Evolutionary conservation across 306 rosid species (phyloP), one percentile per base, ranked within the genome.

Genomic region (Cucumis cinereus): DNA sequence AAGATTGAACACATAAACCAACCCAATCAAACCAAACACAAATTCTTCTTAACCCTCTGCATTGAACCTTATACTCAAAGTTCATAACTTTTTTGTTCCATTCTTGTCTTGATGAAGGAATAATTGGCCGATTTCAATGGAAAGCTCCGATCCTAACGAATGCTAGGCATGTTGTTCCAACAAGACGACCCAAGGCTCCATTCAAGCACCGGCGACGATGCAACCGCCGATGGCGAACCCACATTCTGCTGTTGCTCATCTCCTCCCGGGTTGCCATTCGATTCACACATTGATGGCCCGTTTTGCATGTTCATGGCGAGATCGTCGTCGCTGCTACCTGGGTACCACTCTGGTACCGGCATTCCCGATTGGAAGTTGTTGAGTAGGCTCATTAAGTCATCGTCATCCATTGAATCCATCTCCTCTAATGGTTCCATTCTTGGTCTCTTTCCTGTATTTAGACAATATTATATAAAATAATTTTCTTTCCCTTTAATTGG

Each of bases 381-480:
- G 54, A 91, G 90, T 73, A 93, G 52, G 87, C 93, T 88, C 73
- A 80, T 53, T 88, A 89, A 77, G 75, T 93, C 97, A 73, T 93
- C 97, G 68, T 91, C 97, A 33, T 85, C 93, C 87, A 89, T 73
- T 12, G 82, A 71, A 26, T 79, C 82, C 85, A 87, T 81, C 77
- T 81, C 87, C 43, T 73, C 91, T 69, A 85, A 1, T n/a, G 82
- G 85, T 74, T 82, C 87, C 63, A 82, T 83, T 3, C 75, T 75
- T 22, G 55, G 33, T 82, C 86, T 85, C 79, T 85, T 78, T 68
- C 81, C 95, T 86, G 79, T 4, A 11, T 45, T 14, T 16, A 13
- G 4, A 4, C 50, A 12, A 50, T 0, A 16, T 50, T 16, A 50
- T 50, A 16, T 50, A 16, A 20, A 50, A 50, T 47, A 47, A 47